A percentile compares a stretch with the other conserved stretches of the same genome.
Conservation (phyloP, 2,329 filamentous ascomycete species). For the Phoma sp. region DNA sequence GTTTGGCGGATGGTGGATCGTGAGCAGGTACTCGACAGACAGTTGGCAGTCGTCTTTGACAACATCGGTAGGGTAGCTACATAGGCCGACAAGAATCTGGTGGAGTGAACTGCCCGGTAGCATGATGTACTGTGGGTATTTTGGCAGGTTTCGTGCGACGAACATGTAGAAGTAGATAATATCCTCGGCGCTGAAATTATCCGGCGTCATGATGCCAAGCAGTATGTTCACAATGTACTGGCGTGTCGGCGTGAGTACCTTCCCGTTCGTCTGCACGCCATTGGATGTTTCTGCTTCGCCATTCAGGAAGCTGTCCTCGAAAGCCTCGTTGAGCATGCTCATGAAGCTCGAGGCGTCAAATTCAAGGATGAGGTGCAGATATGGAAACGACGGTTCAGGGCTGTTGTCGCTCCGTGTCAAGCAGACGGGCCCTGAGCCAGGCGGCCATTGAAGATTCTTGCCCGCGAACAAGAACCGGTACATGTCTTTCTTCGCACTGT, state of each 20-base stretch:
- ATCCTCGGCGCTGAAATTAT: conserved; percentile 77
- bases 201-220: conserved; percentile 83
- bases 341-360: conserved; percentile 93
- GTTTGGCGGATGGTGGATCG: conserved; percentile 89
- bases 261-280: conserved; percentile 61
- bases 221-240: conserved; percentile 93
- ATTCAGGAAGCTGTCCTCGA: conserved; percentile 93
- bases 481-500: conserved; percentile 81
- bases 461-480: conserved; percentile 96
- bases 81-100: conserved; percentile 80
- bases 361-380: conserved; percentile 80
- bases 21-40: conserved; percentile 94
- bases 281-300: conserved; percentile 71
- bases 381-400: conserved; percentile 79
- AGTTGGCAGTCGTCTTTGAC: conserved; percentile 93
- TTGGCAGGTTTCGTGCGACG: conserved; percentile 91
- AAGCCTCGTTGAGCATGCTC: conserved; percentile 95
- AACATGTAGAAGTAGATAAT: conserved; percentile 99
- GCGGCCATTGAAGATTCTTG: conserved; percentile 76
- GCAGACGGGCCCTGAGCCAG: conserved; percentile 65
- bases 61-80: conserved; percentile 79
- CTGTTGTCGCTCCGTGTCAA: conserved; percentile 62
- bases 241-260: conserved; percentile 67
- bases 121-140: conserved; percentile 94
- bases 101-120: conserved; percentile 86